Conservation (phyloP, 164 flowering plant genomes). For the Vitis amurensis region DNA sequence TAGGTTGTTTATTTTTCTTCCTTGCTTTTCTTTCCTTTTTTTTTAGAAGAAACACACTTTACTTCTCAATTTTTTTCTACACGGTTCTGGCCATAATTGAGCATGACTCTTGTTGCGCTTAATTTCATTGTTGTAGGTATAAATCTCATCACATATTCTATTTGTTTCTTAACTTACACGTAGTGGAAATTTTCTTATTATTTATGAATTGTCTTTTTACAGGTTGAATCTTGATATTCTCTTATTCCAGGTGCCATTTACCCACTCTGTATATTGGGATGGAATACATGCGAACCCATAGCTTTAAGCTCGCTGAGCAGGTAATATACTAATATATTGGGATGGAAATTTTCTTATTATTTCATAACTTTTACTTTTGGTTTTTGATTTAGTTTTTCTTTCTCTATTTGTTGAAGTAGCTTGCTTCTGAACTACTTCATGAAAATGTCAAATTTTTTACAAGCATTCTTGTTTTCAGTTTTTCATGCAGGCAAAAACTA, state of each 20-base stretch:
- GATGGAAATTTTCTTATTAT: too few species aligned
- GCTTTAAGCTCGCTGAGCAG: constrained; percentile 95
- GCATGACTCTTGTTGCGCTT: neutral
- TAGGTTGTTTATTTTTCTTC: too few species aligned
- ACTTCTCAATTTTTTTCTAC: too few species aligned
- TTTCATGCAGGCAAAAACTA: constrained; percentile 85
- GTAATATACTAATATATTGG: constrained; percentile 25
- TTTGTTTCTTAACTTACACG: neutral
- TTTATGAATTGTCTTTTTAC: constrained; percentile 33
- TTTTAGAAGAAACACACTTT: too few species aligned
- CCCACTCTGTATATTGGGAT: constrained; percentile 91
- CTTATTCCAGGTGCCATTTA: constrained; percentile 90
- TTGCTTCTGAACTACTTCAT: too few species aligned
- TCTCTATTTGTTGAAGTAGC: too few species aligned
- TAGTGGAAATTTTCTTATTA: constrained; percentile 24
- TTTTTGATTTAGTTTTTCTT: too few species aligned
- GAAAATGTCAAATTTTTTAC: neutral
- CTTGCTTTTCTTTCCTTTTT: too few species aligned
- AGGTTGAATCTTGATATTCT: constrained; percentile 51
- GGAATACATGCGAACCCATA: constrained; percentile 98
- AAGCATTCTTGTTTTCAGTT: constrained; percentile 47
- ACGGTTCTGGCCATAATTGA: neutral
- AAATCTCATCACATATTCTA: neutral
- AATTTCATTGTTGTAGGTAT: neutral
- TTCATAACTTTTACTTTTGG: too few species aligned